phyloP scores from a whole-genome alignment of 169 alveolate genomes.

The Plasmodium reichenowi region DNA sequence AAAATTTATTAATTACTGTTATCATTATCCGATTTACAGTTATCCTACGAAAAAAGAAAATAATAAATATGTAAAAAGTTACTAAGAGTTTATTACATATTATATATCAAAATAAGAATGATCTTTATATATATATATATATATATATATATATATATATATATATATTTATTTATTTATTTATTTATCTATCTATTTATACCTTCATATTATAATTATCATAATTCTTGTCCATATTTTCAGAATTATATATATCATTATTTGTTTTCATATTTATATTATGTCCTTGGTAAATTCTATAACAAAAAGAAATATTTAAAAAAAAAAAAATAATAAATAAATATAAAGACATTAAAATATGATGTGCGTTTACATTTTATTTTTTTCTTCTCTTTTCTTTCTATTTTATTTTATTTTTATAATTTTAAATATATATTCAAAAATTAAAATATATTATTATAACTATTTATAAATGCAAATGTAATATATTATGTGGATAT shows the following conservation, averaged over 20 bases:
- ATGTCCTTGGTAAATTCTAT: slow-evolving; percentile 65
- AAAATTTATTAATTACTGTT: slow-evolving; percentile 37
- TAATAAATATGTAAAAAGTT: not conserved
- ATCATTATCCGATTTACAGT: slow-evolving; percentile 70
- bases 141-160: slow-evolving; percentile 1
- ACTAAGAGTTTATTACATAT: not conserved
- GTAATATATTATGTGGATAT: no score
- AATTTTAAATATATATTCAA: not conserved
- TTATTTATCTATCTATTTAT: not conserved
- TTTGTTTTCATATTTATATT: slow-evolving; percentile 70
- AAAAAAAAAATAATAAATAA: slow-evolving; percentile 11
- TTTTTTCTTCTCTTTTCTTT: not conserved
- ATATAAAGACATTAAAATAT: not conserved
- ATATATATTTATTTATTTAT: not conserved
- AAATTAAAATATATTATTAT: no score
- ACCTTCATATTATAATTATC: slow-evolving; percentile 73
- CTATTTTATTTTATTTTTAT: not conserved
- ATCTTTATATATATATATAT: not conserved
- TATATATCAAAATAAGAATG: not conserved
- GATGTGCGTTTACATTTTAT: not conserved
- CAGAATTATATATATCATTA: slow-evolving; percentile 49
- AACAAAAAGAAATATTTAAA: not conserved
- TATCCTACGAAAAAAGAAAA: slow-evolving; percentile 29
- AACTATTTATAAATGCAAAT: no score
- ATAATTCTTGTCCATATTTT: slow-evolving; percentile 59